Evolutionary conservation across 257 asterid species (phyloP), one percentile per base, ranked within the genome.

Genomic region (Eucommia ulmoides): DNA sequence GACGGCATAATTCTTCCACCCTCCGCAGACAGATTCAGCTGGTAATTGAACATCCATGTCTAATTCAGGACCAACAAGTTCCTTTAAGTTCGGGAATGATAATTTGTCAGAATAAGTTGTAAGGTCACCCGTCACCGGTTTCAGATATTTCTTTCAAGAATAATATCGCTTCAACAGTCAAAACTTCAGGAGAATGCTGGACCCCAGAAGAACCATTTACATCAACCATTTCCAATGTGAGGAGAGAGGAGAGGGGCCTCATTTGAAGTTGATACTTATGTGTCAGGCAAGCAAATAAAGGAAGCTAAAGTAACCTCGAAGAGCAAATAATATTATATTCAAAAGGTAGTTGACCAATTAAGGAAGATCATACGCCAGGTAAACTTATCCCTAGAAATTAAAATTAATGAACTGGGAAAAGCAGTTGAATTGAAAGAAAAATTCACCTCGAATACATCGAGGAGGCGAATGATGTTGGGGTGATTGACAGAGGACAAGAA

Each of bases 401-500:
- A 35, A 18, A 35, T 35, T 35, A 35, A 35, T 35, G 10, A 10
- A 35, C 44, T 3, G 20, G 35, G 10, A 1, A 3, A 21, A n/a
- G 18, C 24, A 56, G 12, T 35, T 20, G 8, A 49, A 29, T 33
- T 24, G 56, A 22, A 51, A 23, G 1, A 24, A 20, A n/a, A 47
- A 25, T 25, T 38, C 29, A 77, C 86, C 75, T 63, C 24, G 56
- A 68, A 66, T 49, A 68, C 52, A 65, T 68, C 52, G 41, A 63
- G 64, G 47, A 78, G 86, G 54, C 75, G 77, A 62, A 78, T 54
- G 69, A 74, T 74, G 52, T 78, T 78, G 23, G 82, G 86, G 41
- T 78, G 86, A 45, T 61, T 61, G 53, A 78, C 77, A 50, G 82
- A 68, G 62, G 75, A 74, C 55, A 78, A 53, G 69, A 78, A 78